Evolutionary conservation across 1,284 basidiomycete genomes (phyloP).

Genomic region (Ustilago vetiveriae): DNA sequence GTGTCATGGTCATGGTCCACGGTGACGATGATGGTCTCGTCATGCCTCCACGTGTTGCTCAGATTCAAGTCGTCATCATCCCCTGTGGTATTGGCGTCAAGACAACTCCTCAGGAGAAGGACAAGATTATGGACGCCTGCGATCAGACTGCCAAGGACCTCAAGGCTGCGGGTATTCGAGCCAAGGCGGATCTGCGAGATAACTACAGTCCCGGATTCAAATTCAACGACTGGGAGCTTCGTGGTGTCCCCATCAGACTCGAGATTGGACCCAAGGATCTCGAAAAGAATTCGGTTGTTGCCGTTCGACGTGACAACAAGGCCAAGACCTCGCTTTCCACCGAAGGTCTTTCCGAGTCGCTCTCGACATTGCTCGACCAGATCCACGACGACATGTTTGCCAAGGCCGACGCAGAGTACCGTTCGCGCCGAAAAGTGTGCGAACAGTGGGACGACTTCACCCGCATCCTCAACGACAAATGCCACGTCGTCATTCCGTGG

Average conservation of each 20-base stretch:
- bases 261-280: conserved; percentile 96
- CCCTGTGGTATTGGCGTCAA: conserved; percentile 84
- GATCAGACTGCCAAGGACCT: conserved; percentile 72
- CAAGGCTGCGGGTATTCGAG: conserved; percentile 77
- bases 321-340: conserved; percentile 51
- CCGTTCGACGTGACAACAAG: conserved; percentile 88
- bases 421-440: conserved; percentile 78
- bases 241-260: conserved; percentile 91
- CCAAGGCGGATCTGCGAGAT: conserved; percentile 90
- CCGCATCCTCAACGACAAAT: conserved; percentile 87
- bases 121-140: conserved; percentile 78
- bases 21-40: conserved; percentile 98
- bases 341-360: conserved; percentile 29
- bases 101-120: conserved; percentile 70
- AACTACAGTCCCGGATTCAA: conserved; percentile 98
- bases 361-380: conserved; percentile 75
- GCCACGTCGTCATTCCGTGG: conserved; percentile 91
- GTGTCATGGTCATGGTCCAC: conserved; percentile 99
- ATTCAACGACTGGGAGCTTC: conserved; percentile 96
- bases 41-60: conserved; percentile 92
- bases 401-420: conserved; percentile 80
- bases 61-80: conserved; percentile 87
- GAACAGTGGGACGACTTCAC: conserved; percentile 90
- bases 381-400: conserved; percentile 91
- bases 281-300: conserved; percentile 80